A percentile compares a stretch with the other conserved stretches of the same genome.
Conservation (phyloP, 169 alveolate genomes). For the Ichthyophthirius multifiliis region DNA sequence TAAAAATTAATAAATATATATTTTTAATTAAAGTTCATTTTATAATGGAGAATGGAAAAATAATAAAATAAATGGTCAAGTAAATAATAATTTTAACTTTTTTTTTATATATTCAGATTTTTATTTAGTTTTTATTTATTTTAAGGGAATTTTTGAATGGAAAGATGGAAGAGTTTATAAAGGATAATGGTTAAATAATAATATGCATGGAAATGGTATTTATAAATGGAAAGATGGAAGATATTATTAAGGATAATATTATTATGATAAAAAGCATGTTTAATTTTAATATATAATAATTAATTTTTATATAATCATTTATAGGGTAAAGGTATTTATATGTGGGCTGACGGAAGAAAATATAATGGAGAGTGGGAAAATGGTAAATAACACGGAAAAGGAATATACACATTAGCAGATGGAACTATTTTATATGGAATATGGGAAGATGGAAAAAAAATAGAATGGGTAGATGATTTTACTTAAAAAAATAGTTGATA, state of each 20-base stretch:
- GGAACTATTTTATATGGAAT: conserved; percentile 54
- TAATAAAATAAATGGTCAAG: no score
- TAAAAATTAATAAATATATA: no score
- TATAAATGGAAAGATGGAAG: conserved; percentile 33
- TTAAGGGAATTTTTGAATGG: no score
- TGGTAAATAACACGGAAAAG: conserved; percentile 26
- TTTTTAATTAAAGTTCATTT: no score
- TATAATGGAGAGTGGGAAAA: conserved; percentile 13
- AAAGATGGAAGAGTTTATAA: not conserved
- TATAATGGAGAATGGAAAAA: no score
- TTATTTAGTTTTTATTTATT: no score
- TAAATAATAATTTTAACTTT: no score
- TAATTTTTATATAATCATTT: not conserved
- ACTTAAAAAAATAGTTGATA: no score
- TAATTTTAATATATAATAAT: conserved; percentile 15
- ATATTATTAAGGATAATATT: conserved; percentile 20
- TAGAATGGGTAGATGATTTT: conserved; percentile 4
- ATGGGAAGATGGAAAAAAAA: conserved; percentile 64
- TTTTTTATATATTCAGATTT: no score
- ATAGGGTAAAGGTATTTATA: no score
- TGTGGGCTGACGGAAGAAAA: conserved; percentile 42
- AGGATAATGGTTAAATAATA: not conserved
- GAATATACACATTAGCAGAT: conserved; percentile 64
- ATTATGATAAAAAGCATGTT: conserved; percentile 30
- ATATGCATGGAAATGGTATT: conserved; percentile 45